Evolutionary conservation across 2,329 filamentous ascomycete genomes (phyloP), one percentile per base, ranked within the genome.

Genomic region (Orbilia brochopaga): DNA sequence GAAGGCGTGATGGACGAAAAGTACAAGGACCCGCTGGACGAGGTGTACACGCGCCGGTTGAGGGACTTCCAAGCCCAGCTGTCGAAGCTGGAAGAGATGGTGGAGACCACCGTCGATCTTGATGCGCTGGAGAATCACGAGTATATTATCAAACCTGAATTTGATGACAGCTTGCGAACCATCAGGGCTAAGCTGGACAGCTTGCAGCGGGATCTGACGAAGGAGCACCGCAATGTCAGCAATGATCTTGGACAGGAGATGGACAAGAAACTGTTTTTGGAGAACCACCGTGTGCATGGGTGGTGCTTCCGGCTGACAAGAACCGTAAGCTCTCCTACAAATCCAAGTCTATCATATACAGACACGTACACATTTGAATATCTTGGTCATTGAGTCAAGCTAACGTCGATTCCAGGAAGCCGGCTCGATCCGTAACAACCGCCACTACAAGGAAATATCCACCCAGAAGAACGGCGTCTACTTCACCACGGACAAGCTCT

Each of bases 381-480:
- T 32, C 27, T 32, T n/a, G n/a, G n/a, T n/a, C n/a, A 32, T 32
- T 32, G 4, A 8, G 3, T 32, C 27, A 32, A 32, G 27, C 35
- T 65, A 24, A 65, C 11, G 10, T 11, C 4, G 48, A 42, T 4
- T 24, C 40, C 40, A 70, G 67, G 94, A 99, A 81, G 91, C 94
- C 0, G 88, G 90, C 15, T 95, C 91, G 77, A 99, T 99, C 76
- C 89, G 94, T 73, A 95, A 95, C 80, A 96, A 94, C 78, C 88
- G 87, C 69, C 84, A 87, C 55, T 99, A 97, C 77, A 89, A 93
- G 77, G 94, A 99, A 80, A 96, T 92, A 79, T 96, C 92, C 0
- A 99, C 95, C 0, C 94, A 97, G 81, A 99, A 99, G 84, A 99
- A 97, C 79, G 94, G 94, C 48, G 94, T 97, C 62, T 99, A 94